These are phyloP conservation scores for Chalciporus piperatus DNA, from an alignment of 768 basidiomycete species.

Conservation along the genomic window DNA sequence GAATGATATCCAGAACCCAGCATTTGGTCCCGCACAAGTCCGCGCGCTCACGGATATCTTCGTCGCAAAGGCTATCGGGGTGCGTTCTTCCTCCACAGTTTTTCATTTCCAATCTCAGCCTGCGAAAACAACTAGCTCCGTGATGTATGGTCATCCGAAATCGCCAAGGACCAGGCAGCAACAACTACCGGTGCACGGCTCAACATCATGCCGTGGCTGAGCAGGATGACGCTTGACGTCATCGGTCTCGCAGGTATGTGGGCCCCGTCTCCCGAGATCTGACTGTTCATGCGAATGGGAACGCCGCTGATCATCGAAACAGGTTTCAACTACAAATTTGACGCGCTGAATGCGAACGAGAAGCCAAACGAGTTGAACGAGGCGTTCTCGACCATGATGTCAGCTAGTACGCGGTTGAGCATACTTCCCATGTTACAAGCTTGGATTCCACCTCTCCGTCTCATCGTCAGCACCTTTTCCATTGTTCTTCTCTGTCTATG, in stretches of 20 bases:
- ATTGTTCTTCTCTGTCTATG: too few relatives aligned
- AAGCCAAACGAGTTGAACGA: conserved; percentile 31
- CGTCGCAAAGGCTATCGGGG: conserved; percentile 43
- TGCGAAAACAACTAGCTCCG: conserved; percentile 41
- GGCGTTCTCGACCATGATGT: conserved; percentile 34
- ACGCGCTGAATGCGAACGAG: conserved; percentile 26
- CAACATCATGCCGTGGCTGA: conserved; percentile 34
- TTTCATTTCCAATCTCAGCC: too few relatives aligned
- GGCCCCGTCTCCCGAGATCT: not conserved
- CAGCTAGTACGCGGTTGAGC: conserved; percentile 3
- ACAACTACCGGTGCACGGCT: conserved; percentile 17
- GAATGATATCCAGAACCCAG: conserved; percentile 48
- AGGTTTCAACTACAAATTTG: conserved; percentile 41
- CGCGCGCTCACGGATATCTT: conserved; percentile 57
- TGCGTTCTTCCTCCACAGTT: too few relatives aligned
- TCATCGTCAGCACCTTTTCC: conserved; percentile 17
- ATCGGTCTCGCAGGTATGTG: conserved; percentile 26
- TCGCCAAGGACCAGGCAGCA: conserved; percentile 23
- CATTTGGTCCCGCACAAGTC: conserved; percentile 60
- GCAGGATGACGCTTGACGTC: conserved; percentile 27
- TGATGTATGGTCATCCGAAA: conserved; percentile 43
- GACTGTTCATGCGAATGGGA: not conserved
- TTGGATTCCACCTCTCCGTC: conserved; percentile 36
- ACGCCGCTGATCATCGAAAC: not conserved
- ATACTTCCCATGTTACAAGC: conserved; percentile 33